Base-by-base conservation (phyloP, 2,329 filamentous ascomycete species). In the Fusarium begoniae region DNA sequence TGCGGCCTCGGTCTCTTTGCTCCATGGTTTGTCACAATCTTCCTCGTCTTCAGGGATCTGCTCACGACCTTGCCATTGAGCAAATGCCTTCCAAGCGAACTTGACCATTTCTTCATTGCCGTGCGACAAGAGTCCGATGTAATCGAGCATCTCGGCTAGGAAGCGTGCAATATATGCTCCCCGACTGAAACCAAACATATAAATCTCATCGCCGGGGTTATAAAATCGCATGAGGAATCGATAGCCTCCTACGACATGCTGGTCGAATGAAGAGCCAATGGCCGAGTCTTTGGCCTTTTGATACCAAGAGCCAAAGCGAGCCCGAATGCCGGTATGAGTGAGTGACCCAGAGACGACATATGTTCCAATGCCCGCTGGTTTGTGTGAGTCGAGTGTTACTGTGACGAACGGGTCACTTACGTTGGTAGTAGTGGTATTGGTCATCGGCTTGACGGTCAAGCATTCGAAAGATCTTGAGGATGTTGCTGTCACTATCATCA, bases 71-170 rank as follows among this genome's bases (percentile, higher is more conserved):
- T 94, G 91, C 91, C 92, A 94, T 79, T 91, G 90, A 13, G 91
- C 88, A 77, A 94, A 95, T 0, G 92, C 91, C 80, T 93, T 95
- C 93, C 94, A 96, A 2, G 93, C 94, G 79, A 97, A 97, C 8
- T 88, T 87, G 58, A 94, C 90, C 90, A 96, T 92, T 75, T 96
- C 94, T 78, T 97, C 93, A 76, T 97, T 97, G 17, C 94, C 94
- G 58, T 93, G 91, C 18, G 91, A 92, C 20, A 97, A 85, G 0
- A 97, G 85, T 3, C 94, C 94, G 62, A 96, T 91, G 75, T 93
- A 91, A 77, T 96, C 93, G 12, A 96, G 87, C 94, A 96, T 96
- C 79, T 96, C 93, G 1, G 94, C 93, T 2, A 94, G 83, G 77
- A 94, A 94, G 6, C 92, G 89, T 1, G 92, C 92, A 48, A 93